Base-by-base conservation (phyloP, 768 basidiomycete species). In the Lactarius sanguifluus region DNA sequence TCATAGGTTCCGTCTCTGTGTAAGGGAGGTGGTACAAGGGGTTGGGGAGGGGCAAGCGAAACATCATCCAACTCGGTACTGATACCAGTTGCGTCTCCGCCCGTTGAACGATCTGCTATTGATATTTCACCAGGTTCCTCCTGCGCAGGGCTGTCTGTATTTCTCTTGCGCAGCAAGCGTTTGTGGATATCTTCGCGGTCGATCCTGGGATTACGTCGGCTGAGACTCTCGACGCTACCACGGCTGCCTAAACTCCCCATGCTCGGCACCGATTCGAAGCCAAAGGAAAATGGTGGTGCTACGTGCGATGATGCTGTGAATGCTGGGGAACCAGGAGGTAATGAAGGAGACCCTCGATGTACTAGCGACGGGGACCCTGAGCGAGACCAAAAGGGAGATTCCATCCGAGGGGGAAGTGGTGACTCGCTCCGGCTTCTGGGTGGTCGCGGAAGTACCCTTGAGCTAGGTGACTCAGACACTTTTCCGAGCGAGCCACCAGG, bases 151-250 rank as follows among this genome's bases (percentile, higher is more conserved):
- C 83, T 83, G 57, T 83, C 79, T 54, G 75, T 72, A 52, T 82
- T 83, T 64, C 79, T 75, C 69, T 80, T 78, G 58, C 76, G 78
- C 72, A 81, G 70, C 59, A 86, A 72, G 41, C 83, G 79, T 61
- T 81, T 76, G 65, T 83, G 81, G 23, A 88, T 80, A 57, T 83
- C 82, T 61, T 85, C 85, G 34, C 81, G 80, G 61, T 77, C 85
- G 64, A 87, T 85, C 54, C 84, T 78, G 30, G 77, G 78, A 60
- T 78, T 79, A 3, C 69, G 56, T 34, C 74, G 70, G 40, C 67
- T 71, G 71, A 62, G 76, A 70, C 66, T 75, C 5, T 38, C 68
- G 20, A 69, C 58, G 36, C 69, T 71, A 6, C 67, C 65, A 13
- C 66, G 61, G 40, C 69, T 71, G 2, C 68, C 64, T 12, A 74